These are phyloP conservation scores for Sphagnurus paluster DNA, from an alignment of 1,284 basidiomycete genomes.

Conservation along the genomic window DNA sequence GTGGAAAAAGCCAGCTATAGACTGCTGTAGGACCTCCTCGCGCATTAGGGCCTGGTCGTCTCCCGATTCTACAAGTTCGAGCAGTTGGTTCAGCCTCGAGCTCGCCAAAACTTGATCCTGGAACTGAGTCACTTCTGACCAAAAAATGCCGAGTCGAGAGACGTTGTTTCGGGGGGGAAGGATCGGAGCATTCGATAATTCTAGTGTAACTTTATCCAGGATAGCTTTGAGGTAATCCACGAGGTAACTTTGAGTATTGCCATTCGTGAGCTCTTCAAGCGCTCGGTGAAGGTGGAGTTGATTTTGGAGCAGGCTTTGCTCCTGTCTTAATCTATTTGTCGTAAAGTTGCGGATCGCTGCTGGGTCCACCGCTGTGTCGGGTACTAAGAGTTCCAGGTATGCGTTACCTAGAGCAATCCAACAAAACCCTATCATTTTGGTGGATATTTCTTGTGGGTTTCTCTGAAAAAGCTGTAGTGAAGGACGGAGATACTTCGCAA, in stretches of 20 bases:
- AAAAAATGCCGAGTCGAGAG: slow-evolving; percentile 70
- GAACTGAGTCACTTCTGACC: slow-evolving; percentile 82
- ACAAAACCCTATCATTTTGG: slow-evolving; percentile 45
- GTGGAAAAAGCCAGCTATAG: slow-evolving; percentile 62
- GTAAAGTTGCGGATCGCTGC: slow-evolving; percentile 66
- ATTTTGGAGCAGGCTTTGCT: slow-evolving; percentile 44
- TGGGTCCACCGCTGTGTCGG: slow-evolving; percentile 88
- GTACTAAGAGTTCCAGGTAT: slow-evolving; percentile 77
- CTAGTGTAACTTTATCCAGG: slow-evolving; percentile 32
- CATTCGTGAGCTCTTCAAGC: slow-evolving; percentile 64
- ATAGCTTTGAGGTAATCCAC: slow-evolving; percentile 44
- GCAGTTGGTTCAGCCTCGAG: slow-evolving; percentile 46
- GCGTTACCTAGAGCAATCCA: slow-evolving; percentile 70
- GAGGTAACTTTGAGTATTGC: slow-evolving; percentile 55
- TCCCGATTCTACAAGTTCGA: slow-evolving; percentile 31
- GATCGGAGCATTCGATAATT: slow-evolving; percentile 25
- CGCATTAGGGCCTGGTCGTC: slow-evolving; percentile 43
- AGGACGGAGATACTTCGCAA: slow-evolving; percentile 16
- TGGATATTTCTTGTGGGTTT: slow-evolving; percentile 6
- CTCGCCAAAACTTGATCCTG: slow-evolving; percentile 50
- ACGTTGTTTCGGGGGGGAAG: slow-evolving; percentile 48
- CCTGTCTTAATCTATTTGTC: slow-evolving; percentile 49
- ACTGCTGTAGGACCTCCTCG: slow-evolving; percentile 66
- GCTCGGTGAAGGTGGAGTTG: slow-evolving; percentile 60
- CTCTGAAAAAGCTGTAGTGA: slow-evolving; percentile 16